Evolutionary conservation across 805 yeast genomes (phyloP).

Genomic region (Deakozyma indianensis): DNA sequence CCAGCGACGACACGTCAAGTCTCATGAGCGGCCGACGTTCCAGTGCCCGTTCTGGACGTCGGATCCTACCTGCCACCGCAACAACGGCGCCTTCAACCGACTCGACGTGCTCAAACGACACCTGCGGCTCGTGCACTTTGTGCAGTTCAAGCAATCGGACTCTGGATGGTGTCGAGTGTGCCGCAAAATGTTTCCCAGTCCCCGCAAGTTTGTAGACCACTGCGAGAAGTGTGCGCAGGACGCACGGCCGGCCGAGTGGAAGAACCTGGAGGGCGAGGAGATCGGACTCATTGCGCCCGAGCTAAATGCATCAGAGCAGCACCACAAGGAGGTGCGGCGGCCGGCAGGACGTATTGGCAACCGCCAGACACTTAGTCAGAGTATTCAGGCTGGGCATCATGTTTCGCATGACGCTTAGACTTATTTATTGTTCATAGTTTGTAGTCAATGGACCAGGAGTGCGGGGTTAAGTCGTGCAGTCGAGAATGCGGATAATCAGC

Average conservation of each 20-base stretch:
- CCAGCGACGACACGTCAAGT: conserved; percentile 49
- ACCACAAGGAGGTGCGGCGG: conserved; percentile 4
- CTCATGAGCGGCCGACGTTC: conserved; percentile 51
- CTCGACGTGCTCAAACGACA: conserved; percentile 66
- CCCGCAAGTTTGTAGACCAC: conserved; percentile 49
- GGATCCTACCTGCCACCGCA: conserved; percentile 60
- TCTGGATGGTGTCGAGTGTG: conserved; percentile 61
- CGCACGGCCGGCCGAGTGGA: conserved; percentile 16
- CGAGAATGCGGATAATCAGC: no score
- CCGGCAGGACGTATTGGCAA: conserved; percentile 3
- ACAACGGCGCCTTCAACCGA: conserved; percentile 62
- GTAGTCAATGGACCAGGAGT: no score
- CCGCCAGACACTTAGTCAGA: conserved; percentile 11
- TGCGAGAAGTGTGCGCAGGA: conserved; percentile 44
- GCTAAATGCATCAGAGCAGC: conserved; percentile 1
- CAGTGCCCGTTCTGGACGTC: conserved; percentile 62
- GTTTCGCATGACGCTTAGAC: neutral
- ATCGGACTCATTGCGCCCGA: neutral
- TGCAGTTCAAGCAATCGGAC: conserved; percentile 32
- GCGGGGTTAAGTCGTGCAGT: no score
- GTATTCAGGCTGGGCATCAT: conserved; percentile 13
- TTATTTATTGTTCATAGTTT: no score
- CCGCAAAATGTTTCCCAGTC: conserved; percentile 36
- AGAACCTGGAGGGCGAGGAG: conserved; percentile 3
- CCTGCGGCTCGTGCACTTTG: conserved; percentile 52